Conservation (phyloP, 257 asterid genomes). For the Plantago ovata region DNA sequence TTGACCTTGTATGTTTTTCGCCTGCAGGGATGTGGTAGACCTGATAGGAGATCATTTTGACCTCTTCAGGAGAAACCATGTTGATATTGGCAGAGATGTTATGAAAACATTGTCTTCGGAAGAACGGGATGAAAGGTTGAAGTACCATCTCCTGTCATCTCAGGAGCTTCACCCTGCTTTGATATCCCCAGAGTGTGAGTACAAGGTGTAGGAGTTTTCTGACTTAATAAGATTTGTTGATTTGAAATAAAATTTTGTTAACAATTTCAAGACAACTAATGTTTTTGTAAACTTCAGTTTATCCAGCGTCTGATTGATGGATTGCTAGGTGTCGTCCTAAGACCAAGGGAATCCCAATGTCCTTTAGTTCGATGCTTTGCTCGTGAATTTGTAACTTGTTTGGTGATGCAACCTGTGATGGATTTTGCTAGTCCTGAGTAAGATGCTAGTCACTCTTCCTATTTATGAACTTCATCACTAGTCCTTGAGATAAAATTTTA, state of each 20-base stretch:
- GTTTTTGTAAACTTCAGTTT: slow-evolving; percentile 43
- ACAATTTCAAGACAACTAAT: slow-evolving; percentile 29
- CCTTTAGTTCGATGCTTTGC: slow-evolving; percentile 86
- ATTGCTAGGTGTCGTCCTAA: slow-evolving; percentile 64
- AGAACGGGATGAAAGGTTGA: slow-evolving; percentile 88
- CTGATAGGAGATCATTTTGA: slow-evolving; percentile 82
- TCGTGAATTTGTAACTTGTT: slow-evolving; percentile 74
- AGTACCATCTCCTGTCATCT: slow-evolving; percentile 64
- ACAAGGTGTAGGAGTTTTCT: slow-evolving; percentile 82
- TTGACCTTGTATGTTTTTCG: slow-evolving; percentile 16
- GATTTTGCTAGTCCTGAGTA: slow-evolving; percentile 79
- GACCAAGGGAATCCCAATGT: slow-evolving; percentile 79
- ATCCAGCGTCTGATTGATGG: slow-evolving; percentile 86
- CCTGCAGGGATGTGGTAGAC: slow-evolving; percentile 80
- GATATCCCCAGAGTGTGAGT: slow-evolving; percentile 88
- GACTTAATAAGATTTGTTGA: slow-evolving; percentile 26
- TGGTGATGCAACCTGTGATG: slow-evolving; percentile 81
- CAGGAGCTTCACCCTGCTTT: slow-evolving; percentile 95
- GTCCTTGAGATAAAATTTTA: too few species aligned
- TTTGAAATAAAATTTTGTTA: slow-evolving; percentile 14
- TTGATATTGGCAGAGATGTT: slow-evolving; percentile 75
- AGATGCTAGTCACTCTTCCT: slow-evolving; percentile 32
- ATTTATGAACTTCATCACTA: neutral
- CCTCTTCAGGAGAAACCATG: slow-evolving; percentile 72
- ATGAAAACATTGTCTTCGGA: slow-evolving; percentile 85